Conservation (phyloP, 495 filamentous ascomycete genomes). For the Pseudomonodictys pantanalensis region DNA sequence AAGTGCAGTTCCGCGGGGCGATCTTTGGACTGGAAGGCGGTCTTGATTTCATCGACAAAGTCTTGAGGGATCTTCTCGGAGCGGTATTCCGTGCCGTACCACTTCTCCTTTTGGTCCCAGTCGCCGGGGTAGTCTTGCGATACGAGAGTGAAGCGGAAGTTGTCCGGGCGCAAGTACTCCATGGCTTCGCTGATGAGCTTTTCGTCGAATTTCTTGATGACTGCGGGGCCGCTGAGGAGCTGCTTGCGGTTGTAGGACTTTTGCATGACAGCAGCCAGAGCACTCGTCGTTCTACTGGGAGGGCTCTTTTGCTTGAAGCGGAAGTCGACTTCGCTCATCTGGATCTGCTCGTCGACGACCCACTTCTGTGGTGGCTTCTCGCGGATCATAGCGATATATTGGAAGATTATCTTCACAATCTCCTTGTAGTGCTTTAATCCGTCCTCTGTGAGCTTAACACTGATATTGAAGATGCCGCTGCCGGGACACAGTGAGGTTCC, state of each 20-base stretch:
- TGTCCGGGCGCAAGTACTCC: slow-evolving; percentile 75
- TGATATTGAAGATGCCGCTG: slow-evolving; percentile 76
- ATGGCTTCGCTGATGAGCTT: slow-evolving; percentile 72
- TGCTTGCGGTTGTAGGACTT: slow-evolving; percentile 79
- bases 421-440: slow-evolving; percentile 82
- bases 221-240: slow-evolving; percentile 72
- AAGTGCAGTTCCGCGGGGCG: slow-evolving; percentile 74
- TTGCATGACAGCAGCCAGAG: slow-evolving; percentile 81
- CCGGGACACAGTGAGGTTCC: slow-evolving; percentile 75
- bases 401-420: slow-evolving; percentile 82
- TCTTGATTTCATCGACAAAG: slow-evolving; percentile 65
- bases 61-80: slow-evolving; percentile 75
- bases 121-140: slow-evolving; percentile 77
- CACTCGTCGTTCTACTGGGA: slow-evolving; percentile 82
- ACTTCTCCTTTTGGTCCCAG: slow-evolving; percentile 89
- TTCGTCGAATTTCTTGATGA: slow-evolving; percentile 75
- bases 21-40: slow-evolving; percentile 58
- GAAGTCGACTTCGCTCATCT: slow-evolving; percentile 88
- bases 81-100: slow-evolving; percentile 96
- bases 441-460: slow-evolving; percentile 81
- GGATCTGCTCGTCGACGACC: slow-evolving; percentile 89
- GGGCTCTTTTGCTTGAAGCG: slow-evolving; percentile 89
- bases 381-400: slow-evolving; percentile 86
- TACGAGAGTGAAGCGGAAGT: slow-evolving; percentile 79
- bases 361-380: slow-evolving; percentile 81